A percentile compares a stretch with the other conserved stretches of the same genome.
phyloP scores from a whole-genome alignment of 2,329 filamentous ascomycete genomes.

The Ophiostoma quercus region DNA sequence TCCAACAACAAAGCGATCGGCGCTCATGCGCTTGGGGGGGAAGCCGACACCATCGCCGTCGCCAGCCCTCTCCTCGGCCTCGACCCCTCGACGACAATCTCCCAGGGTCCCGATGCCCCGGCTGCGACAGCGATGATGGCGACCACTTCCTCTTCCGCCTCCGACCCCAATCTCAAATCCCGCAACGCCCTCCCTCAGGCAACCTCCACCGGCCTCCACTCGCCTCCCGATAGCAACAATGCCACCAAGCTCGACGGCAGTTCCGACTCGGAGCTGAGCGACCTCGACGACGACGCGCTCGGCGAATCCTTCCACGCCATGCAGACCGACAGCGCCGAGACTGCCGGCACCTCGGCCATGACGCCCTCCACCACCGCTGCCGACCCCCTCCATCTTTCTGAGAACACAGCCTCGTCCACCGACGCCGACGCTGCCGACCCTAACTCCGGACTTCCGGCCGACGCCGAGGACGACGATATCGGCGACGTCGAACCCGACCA shows the following conservation, averaged over 20 bases:
- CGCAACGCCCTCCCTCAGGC: conserved; percentile 23
- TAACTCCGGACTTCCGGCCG: not conserved
- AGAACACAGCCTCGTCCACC: not conserved
- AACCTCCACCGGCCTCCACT: conserved; percentile 50
- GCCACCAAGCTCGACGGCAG: conserved; percentile 51
- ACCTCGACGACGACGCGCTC: conserved; percentile 56
- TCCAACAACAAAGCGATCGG: conserved; percentile 52
- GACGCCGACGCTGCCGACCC: not conserved
- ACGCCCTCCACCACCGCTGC: conserved; percentile 16
- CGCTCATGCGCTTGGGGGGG: conserved; percentile 42
- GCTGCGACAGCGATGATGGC: conserved; percentile 22
- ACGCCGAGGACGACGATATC: conserved; percentile 48
- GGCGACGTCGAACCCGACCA: conserved; percentile 79
- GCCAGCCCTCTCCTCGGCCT: conserved; percentile 23
- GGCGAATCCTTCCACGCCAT: conserved; percentile 35
- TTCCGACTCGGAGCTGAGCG: conserved; percentile 59
- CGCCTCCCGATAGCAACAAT: conserved; percentile 60
- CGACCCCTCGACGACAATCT: conserved; percentile 20
- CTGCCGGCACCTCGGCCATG: conserved; percentile 13
- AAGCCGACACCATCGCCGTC: conserved; percentile 31
- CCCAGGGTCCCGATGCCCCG: conserved; percentile 23
- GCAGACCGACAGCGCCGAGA: conserved; percentile 21
- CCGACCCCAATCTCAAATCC: not conserved
- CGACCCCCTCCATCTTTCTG: conserved; percentile 21
- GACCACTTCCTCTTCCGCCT: conserved; percentile 16